Evolutionary conservation across 108 stramenopile genomes (phyloP), one percentile per base, ranked within the genome.

Genomic region (Cylindrotheca fusiformis): DNA sequence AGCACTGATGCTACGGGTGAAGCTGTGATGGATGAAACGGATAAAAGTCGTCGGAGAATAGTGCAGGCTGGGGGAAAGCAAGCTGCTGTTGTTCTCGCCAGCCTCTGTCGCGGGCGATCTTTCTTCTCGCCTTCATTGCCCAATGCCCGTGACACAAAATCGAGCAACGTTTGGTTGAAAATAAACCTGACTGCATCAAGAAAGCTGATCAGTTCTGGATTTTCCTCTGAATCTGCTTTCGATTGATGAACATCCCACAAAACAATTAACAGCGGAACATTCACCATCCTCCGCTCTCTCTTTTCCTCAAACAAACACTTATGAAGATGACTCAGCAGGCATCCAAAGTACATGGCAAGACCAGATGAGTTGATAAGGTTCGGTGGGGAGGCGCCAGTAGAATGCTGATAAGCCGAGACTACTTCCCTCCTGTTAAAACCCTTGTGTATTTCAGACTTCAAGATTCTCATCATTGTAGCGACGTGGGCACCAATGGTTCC

Each of bases 231-330:
- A 30, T 51, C 10, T 6, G 18, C 24, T 0, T 10, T 17, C 20
- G 18, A 4, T 26, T 31, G 18, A 41, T 75, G 52, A 17, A 44
- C 41, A 21, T 58, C 32, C 25, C 64, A 66, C 5, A 84, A 55
- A 36, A 56, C 32, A 22, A 80, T 44, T 2, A 92, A 68, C n/a
- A 92, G 71, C 8, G 79, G 82, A 17, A 86, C 59, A 60, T 93
- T 90, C 14, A 90, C 67, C 31, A 63, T 55, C 19, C 84, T 74
- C 31, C 84, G 74, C 10, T 86, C 86, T 41, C 88, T 58, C 52
- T 83, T 86, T 54, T 93, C 91, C 60, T 87, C 86, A 50, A 82
- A 86, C 26, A 93, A 60, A 57, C 74, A 86, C 3, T 78, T 50
- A 44, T 82, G 82, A 14, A 90, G 54, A 58, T 78, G 72, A 60